These are phyloP conservation scores for Mallotus nudiflorus DNA, from an alignment of 345 rosid genomes.

Conservation along the genomic window DNA sequence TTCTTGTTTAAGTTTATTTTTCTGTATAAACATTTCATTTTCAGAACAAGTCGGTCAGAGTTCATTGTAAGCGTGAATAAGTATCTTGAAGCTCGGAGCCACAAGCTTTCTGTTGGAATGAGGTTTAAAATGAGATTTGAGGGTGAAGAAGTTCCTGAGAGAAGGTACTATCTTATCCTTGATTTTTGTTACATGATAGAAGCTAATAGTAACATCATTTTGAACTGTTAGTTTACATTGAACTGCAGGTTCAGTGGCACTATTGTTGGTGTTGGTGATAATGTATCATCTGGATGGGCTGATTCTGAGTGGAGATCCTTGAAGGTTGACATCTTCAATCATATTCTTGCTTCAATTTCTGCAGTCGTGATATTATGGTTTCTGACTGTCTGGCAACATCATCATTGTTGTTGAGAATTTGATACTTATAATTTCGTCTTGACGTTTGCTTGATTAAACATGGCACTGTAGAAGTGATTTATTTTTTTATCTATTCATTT, in stretches of 20 bases:
- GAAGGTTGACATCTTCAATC: slow-evolving; percentile 52
- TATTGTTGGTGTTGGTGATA: slow-evolving; percentile 85
- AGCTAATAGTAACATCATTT: not conserved
- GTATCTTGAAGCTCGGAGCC: slow-evolving; percentile 83
- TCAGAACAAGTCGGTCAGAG: slow-evolving; percentile 96
- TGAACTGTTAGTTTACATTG: not conserved
- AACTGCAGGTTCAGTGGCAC: slow-evolving; percentile 93
- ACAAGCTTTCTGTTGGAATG: slow-evolving; percentile 93
- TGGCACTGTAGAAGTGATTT: not conserved
- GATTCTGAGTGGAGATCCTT: slow-evolving; percentile 98
- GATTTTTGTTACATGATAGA: slow-evolving; percentile 11
- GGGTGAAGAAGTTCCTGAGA: slow-evolving; percentile 98
- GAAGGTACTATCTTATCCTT: slow-evolving; percentile 60
- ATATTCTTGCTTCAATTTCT: not conserved
- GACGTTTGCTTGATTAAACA: not conserved
- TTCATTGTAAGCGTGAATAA: slow-evolving; percentile 89
- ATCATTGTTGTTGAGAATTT: not conserved
- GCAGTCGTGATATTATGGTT: not conserved
- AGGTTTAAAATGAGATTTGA: slow-evolving; percentile 99
- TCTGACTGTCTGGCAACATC: not conserved
- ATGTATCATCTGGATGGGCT: slow-evolving; percentile 69
- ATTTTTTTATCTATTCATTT: not conserved
- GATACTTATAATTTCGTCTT: not conserved
- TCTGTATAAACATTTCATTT: slow-evolving; percentile 27
- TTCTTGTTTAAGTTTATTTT: not conserved